Conservation (phyloP, 805 yeast genomes). For the Torulaspora indica region DNA sequence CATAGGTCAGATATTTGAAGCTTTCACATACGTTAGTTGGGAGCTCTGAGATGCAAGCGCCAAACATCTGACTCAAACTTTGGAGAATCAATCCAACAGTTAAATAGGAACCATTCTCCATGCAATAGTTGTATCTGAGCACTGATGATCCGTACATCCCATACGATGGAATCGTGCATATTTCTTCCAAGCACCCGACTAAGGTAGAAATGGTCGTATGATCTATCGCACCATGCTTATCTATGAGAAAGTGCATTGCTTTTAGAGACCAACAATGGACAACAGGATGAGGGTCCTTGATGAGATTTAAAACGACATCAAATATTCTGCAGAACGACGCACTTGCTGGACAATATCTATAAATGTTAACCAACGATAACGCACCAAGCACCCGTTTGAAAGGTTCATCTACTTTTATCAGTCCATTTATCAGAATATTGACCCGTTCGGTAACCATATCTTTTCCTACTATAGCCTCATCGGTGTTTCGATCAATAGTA, state of each 20-base stretch:
- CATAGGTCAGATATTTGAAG: conserved; percentile 39
- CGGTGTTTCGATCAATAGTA: conserved; percentile 26
- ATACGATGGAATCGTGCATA: conserved; percentile 46
- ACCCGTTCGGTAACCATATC: conserved; percentile 39
- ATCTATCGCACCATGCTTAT: conserved; percentile 49
- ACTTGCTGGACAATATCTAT: conserved; percentile 38
- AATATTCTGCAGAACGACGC: conserved; percentile 44
- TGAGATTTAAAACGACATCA: conserved; percentile 55
- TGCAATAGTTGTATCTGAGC: conserved; percentile 47
- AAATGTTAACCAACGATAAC: conserved; percentile 46
- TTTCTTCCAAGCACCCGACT: conserved; percentile 38
- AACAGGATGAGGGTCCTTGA: conserved; percentile 77
- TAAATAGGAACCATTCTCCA: conserved; percentile 42
- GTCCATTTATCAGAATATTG: conserved; percentile 54
- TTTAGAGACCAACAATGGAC: conserved; percentile 72
- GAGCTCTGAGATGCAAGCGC: conserved; percentile 49
- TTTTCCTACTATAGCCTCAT: conserved; percentile 4
- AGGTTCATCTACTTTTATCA: conserved; percentile 64
- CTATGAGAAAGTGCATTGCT: conserved; percentile 53
- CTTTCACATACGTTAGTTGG: conserved; percentile 27
- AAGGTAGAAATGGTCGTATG: conserved; percentile 42
- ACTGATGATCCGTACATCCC: conserved; percentile 43
- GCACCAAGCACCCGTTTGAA: conserved; percentile 56
- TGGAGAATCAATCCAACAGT: conserved; percentile 43
- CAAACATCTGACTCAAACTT: conserved; percentile 47